phyloP scores from a whole-genome alignment of 305 asterid genomes.

The Plantago coronopus region DNA sequence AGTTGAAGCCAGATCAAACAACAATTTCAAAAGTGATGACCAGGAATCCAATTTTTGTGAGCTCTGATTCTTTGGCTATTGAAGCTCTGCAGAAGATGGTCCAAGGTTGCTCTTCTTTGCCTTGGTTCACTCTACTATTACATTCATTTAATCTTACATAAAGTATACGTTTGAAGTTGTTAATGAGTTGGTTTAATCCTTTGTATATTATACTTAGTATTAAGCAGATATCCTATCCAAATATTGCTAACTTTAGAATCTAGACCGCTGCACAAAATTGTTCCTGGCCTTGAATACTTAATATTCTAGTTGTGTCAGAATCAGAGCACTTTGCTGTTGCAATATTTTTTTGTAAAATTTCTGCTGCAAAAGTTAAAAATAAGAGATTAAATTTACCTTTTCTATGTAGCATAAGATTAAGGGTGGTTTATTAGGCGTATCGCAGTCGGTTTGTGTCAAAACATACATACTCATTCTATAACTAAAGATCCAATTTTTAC shows the following conservation, averaged over 20 bases:
- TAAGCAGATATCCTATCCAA: background rate
- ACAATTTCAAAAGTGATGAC: conserved; percentile 89
- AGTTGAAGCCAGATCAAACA: conserved; percentile 84
- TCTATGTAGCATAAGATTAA: background rate
- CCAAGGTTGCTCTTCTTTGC: conserved; percentile 56
- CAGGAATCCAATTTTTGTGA: conserved; percentile 84
- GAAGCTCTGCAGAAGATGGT: conserved; percentile 99
- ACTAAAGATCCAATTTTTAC: background rate
- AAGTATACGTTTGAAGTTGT: conserved; percentile 8
- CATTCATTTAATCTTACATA: background rate
- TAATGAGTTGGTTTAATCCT: background rate
- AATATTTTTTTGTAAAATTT: background rate
- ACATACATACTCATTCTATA: background rate
- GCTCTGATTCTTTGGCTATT: conserved; percentile 81
- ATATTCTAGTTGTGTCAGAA: background rate
- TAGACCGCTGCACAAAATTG: background rate
- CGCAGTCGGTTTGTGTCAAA: conserved; percentile 6
- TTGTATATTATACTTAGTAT: no score
- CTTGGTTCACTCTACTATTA: background rate
- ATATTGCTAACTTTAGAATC: conserved; percentile 15
- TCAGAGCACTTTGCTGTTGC: background rate
- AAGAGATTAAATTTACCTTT: conserved; percentile 5
- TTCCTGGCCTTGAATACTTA: background rate
- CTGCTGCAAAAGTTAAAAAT: background rate
- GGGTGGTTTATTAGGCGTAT: background rate